phyloP scores from a whole-genome alignment of 2,329 filamentous ascomycete genomes.

The Parastagonospora avenae region DNA sequence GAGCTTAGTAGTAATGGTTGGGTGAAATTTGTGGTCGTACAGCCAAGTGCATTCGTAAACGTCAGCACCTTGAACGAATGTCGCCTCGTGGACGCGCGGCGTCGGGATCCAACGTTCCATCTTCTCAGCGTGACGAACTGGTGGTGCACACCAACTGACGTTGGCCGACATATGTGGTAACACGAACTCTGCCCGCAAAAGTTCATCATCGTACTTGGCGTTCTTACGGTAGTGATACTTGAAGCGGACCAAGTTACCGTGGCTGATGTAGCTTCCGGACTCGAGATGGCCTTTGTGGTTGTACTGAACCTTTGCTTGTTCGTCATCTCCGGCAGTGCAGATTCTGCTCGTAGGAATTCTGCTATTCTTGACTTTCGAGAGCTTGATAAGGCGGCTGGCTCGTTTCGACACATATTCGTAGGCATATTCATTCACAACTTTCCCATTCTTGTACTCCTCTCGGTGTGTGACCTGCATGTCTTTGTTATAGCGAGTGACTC shows the following conservation, averaged over 20 bases:
- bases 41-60: constrained; percentile 57
- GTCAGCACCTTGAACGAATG: constrained; percentile 58
- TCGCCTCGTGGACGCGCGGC: constrained; percentile 60
- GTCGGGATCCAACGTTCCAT: constrained; percentile 62
- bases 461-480: constrained; percentile 53
- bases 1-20: constrained; percentile 48
- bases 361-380: constrained; percentile 47
- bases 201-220: constrained; percentile 59
- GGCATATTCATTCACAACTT: constrained; percentile 54
- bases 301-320: constrained; percentile 57
- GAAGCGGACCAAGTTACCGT: constrained; percentile 59
- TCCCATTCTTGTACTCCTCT: constrained; percentile 53
- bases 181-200: constrained; percentile 61
- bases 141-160: constrained; percentile 61
- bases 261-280: constrained; percentile 59
- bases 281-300: constrained; percentile 60
- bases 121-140: constrained; percentile 56
- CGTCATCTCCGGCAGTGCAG: constrained; percentile 54
- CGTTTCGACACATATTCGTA: constrained; percentile 53
- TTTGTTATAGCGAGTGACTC: constrained; percentile 55
- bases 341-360: constrained; percentile 47
- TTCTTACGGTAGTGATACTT: constrained; percentile 61
- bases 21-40: constrained; percentile 49
- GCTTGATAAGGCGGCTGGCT: constrained; percentile 38
- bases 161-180: constrained; percentile 60